These are phyloP conservation scores for Aulographum hederae DNA, from an alignment of 2,329 filamentous ascomycete genomes.

Conservation along the genomic window DNA sequence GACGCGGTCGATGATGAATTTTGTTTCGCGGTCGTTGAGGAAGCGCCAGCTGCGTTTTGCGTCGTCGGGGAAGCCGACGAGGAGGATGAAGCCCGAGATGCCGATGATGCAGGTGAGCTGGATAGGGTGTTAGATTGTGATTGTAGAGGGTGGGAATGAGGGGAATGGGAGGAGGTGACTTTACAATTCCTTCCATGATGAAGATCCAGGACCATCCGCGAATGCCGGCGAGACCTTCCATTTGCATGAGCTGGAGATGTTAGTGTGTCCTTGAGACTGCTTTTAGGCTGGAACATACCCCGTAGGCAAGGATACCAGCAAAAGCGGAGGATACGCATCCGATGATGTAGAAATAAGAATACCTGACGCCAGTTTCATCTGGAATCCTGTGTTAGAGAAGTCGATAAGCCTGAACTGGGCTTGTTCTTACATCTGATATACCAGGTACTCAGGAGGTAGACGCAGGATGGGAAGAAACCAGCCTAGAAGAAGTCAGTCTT, in stretches of 20 bases:
- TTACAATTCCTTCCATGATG: slow-evolving; percentile 21
- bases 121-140: not conserved
- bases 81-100: slow-evolving; percentile 20
- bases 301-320: slow-evolving; percentile 51
- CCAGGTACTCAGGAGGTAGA: slow-evolving; percentile 26
- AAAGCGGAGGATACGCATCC: slow-evolving; percentile 49
- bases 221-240: slow-evolving; percentile 33
- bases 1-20: slow-evolving; percentile 31
- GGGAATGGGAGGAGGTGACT: not conserved
- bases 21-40: slow-evolving; percentile 25
- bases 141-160: not conserved
- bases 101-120: slow-evolving; percentile 21
- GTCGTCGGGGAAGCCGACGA: slow-evolving; percentile 28
- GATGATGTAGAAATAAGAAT: slow-evolving; percentile 50
- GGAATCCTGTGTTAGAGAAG: too few species aligned
- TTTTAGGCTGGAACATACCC: slow-evolving; percentile 21
- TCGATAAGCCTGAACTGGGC: not conserved
- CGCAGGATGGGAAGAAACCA: slow-evolving; percentile 22
- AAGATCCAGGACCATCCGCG: slow-evolving; percentile 28
- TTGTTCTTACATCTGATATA: slow-evolving; percentile 23
- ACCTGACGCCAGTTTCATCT: slow-evolving; percentile 49
- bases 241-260: slow-evolving; percentile 35
- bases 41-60: slow-evolving; percentile 24
- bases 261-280: not conserved
- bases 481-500: slow-evolving; percentile 8